Base-by-base conservation (phyloP, 2,329 filamentous ascomycete genomes). In the Pestalotiopsis sp. region DNA sequence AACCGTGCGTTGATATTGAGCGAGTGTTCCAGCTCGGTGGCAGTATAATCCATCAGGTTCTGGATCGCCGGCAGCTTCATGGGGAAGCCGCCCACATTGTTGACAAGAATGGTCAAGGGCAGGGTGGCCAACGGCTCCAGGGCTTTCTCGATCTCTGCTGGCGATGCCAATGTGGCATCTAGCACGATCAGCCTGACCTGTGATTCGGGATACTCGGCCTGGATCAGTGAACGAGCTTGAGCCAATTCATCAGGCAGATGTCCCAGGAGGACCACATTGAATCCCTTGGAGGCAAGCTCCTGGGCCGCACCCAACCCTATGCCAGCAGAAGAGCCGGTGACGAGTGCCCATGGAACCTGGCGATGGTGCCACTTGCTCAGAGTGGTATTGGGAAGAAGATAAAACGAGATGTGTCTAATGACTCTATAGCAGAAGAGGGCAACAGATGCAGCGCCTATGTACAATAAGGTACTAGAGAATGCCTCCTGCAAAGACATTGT, bases 301-400 rank as follows among this genome's bases (percentile, higher is more conserved):
- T 79, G 68, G 67, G 80, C 74, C 49, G 77, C 71, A 59, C 80
- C 75, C 71, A 79, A 69, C 38, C 77, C 78, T 68, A 81, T 78
- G 49, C 77, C 79, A 36, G 77, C 78, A 70, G 77, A 78, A 66
- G 73, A 74, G 36, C 78, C 80, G 58, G 79, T 79, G 71, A 82
- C 71, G 69, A 81, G 75, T 63, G 75, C 78, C 52, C 68, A 72
- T 61, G 70, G n/a, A n/a, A n/a, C 61, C 56, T 65, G 66, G 60
- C 3, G 25, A 14, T 62, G 23, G 14, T 27, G 11, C 59, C 25
- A 62, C 17, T 23, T 36, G 27, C 36, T 13, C 11, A 62, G 59
- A 17, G 59, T 23, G 25, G 17, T 13, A 27, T 39, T 62, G 12
- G 59, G 59, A 62, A 62, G 59, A 31, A 62, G 27, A 39, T 62